Evolutionary conservation across 371 early-diverging fungal species (phyloP), one percentile per base, ranked within the genome.

Genomic region (Amoeboaphelidium occidentale): DNA sequence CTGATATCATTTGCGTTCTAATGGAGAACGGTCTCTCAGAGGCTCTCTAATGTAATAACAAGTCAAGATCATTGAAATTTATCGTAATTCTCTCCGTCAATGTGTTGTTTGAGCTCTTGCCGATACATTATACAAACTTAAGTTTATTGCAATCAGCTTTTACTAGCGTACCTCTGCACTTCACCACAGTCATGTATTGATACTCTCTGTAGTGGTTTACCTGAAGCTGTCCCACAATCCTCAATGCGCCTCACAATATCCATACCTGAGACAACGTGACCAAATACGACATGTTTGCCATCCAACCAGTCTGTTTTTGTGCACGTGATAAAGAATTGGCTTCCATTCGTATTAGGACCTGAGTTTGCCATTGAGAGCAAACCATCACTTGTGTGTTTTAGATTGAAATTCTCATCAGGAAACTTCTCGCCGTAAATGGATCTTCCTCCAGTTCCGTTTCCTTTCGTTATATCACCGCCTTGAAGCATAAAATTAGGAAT

Each of bases 311-410:
- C 50, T 6, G 73, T 68, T 47, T 54, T 47, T 27, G 51, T 61
- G 24, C 63, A 54, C 2, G 75, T 75, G 48, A 76, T 70, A 55
- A 76, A 76, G 54, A 76, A 79, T 55, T 58, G 84, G 12, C 66
- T 78, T 43, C 83, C 81, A 55, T 86, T 86, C 3, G 84, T 79
- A 53, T 84, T 74, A 43, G 74, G 73, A 4, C 88, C 88, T 42
- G 74, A 52, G 61, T 87, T 87, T 22, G 88, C 88, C 88, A 87
- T 87, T 55, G 74, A 73, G 13, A 77, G 56, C 52, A 79, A 74
- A 25, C 82, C 83, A 55, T 64, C 47, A 42, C 75, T 76, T n/a
- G 77, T 71, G 55, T 87, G 88, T 53, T 78, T 76, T 32, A 76
- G 58, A 23, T 58, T 57, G 56, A 75, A 74, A 49, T 71, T 69